Evolutionary conservation across 305 asterid genomes (phyloP).

Genomic region (Solanum chacoense): DNA sequence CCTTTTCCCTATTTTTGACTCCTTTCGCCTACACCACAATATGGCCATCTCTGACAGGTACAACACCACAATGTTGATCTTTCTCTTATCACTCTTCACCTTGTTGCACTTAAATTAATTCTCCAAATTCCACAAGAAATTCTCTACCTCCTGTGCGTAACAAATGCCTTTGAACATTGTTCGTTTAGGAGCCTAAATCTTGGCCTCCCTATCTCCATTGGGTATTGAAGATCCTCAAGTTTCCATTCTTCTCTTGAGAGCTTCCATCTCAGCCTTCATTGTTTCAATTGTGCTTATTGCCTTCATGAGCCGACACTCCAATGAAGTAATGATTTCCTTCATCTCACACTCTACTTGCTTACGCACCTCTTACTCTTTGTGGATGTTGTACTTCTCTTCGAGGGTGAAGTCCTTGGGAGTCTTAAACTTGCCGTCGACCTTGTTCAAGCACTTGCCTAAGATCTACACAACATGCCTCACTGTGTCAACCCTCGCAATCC

Average conservation of each 20-base stretch:
- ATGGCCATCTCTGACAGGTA: neutral
- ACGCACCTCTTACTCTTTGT: neutral
- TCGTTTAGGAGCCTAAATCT: no score
- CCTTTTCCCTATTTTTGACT: neutral
- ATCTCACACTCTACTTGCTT: neutral
- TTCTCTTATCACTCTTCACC: neutral
- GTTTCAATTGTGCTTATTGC: no score
- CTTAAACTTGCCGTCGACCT: neutral
- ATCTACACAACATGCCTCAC: neutral
- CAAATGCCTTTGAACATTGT: no score
- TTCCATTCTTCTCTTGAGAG: neutral
- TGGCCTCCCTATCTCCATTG: neutral
- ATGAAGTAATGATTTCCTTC: neutral
- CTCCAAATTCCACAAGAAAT: neutral
- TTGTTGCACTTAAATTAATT: no score
- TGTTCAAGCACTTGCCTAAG: neutral
- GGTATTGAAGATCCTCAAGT: neutral
- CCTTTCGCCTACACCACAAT: neutral
- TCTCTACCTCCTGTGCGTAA: no score
- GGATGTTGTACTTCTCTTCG: neutral
- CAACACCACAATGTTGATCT: neutral
- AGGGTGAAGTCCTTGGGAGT: neutral
- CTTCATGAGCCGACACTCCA: neutral
- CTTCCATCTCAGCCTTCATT: neutral
- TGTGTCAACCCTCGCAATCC: rapidly evolving